Evolutionary conservation across 2,329 filamentous ascomycete species (phyloP).

Genomic region (Pyrenophora graminea): DNA sequence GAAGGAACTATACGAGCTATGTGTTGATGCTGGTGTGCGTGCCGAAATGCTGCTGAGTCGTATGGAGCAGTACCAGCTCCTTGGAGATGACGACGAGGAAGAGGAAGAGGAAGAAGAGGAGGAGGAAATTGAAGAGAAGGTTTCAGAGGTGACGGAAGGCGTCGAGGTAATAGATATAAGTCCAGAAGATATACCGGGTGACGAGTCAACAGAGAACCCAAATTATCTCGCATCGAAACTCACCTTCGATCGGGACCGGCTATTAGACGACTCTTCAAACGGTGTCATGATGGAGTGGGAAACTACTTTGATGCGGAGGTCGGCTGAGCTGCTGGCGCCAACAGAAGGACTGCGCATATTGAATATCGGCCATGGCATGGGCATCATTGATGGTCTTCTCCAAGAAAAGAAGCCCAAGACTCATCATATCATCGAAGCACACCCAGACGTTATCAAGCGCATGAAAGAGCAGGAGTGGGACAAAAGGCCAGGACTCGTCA

Average conservation of each 20-base stretch:
- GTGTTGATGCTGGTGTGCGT: slow-evolving; percentile 86
- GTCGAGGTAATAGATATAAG: slow-evolving; percentile 34
- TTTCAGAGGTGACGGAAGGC: slow-evolving; percentile 21
- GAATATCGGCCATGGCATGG: slow-evolving; percentile 58
- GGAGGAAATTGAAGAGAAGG: not conserved
- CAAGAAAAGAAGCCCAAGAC: slow-evolving; percentile 50
- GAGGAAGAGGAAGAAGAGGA: not conserved
- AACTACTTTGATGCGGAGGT: slow-evolving; percentile 53
- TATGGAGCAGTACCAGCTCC: slow-evolving; percentile 77
- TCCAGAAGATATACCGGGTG: slow-evolving; percentile 27
- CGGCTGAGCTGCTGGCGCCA: slow-evolving; percentile 50
- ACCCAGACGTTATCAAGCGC: slow-evolving; percentile 52
- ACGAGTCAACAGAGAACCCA: slow-evolving; percentile 50
- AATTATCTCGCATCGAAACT: slow-evolving; percentile 55
- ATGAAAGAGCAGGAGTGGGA: slow-evolving; percentile 55
- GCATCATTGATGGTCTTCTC: slow-evolving; percentile 55
- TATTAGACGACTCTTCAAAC: slow-evolving; percentile 55
- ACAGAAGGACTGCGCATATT: slow-evolving; percentile 50
- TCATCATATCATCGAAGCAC: slow-evolving; percentile 59
- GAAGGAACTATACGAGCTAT: slow-evolving; percentile 73
- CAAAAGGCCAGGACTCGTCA: slow-evolving; percentile 53
- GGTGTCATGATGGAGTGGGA: slow-evolving; percentile 62
- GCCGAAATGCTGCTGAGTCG: slow-evolving; percentile 85
- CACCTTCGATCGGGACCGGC: slow-evolving; percentile 52
- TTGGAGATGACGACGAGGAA: slow-evolving; percentile 52